Evolutionary conservation across 805 yeast species (phyloP).

Genomic region (Starmerella ratchasimensis): DNA sequence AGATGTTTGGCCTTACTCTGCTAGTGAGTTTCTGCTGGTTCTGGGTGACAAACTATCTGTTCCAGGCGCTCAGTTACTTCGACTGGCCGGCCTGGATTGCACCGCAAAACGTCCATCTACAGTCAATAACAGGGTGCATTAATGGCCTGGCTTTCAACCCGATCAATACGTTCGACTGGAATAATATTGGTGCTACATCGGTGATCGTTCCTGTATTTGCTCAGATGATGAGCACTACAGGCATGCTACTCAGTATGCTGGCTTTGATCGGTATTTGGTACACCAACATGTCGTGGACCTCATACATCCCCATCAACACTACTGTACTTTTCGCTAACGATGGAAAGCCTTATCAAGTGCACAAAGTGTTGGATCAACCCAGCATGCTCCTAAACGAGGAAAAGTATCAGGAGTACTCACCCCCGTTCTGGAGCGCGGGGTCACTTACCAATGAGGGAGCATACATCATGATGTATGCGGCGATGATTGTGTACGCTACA

Average conservation of each 20-base stretch:
- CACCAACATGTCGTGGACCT: conserved; percentile 38
- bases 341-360: conserved; percentile 33
- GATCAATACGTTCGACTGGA: conserved; percentile 35
- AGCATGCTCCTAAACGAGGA: conserved; percentile 28
- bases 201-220: conserved; percentile 37
- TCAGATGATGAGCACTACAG: conserved; percentile 25
- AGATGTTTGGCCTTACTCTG: conserved; percentile 36
- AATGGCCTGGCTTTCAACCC: conserved; percentile 35
- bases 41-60: conserved; percentile 58
- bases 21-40: conserved; percentile 39
- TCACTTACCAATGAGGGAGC: conserved; percentile 41
- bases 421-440: conserved; percentile 47
- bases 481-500: conserved; percentile 37
- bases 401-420: conserved; percentile 38
- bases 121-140: conserved; percentile 47
- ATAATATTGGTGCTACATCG: conserved; percentile 24
- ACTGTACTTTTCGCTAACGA: conserved; percentile 30
- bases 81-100: conserved; percentile 50
- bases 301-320: conserved; percentile 39
- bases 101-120: conserved; percentile 42
- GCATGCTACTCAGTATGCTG: conserved; percentile 27
- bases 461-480: conserved; percentile 38
- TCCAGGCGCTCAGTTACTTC: conserved; percentile 48
- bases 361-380: conserved; percentile 31
- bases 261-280: conserved; percentile 29